Evolutionary conservation across 805 yeast genomes (phyloP).

Genomic region (Candida dendrica): DNA sequence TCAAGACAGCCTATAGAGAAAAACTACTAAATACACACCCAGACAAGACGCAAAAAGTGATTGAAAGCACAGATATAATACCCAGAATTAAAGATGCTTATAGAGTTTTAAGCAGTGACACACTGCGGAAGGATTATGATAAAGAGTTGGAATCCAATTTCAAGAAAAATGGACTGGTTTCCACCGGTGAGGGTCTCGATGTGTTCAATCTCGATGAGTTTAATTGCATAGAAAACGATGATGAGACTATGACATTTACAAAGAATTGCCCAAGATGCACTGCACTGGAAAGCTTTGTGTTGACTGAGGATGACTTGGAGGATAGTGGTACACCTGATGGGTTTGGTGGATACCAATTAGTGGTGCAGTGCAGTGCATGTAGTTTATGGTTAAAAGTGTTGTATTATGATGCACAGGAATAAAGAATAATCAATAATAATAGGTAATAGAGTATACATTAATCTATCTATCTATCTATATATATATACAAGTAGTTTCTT

Average conservation of each 20-base stretch:
- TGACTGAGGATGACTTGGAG: conserved; percentile 57
- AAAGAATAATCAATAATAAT: conserved; percentile 7
- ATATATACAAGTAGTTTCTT: conserved; percentile 1
- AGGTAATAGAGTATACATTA: background rate
- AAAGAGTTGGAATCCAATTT: conserved; percentile 26
- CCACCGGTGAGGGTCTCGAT: conserved; percentile 65
- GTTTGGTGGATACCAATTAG: conserved; percentile 53
- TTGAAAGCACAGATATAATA: conserved; percentile 20
- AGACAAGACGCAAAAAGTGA: conserved; percentile 46
- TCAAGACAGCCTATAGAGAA: conserved; percentile 58
- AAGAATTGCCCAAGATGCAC: conserved; percentile 66
- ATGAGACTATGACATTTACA: conserved; percentile 32
- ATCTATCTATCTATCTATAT: background rate
- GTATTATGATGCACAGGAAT: conserved; percentile 43
- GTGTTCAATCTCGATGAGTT: conserved; percentile 60
- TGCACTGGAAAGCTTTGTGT: conserved; percentile 40
- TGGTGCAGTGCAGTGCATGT: conserved; percentile 78
- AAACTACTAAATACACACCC: conserved; percentile 68
- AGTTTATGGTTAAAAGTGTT: conserved; percentile 79
- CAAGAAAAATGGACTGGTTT: conserved; percentile 26
- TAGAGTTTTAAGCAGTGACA: conserved; percentile 37
- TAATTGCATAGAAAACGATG: conserved; percentile 27
- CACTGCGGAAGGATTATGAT: conserved; percentile 45
- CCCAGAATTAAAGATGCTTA: conserved; percentile 60
- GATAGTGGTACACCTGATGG: conserved; percentile 39